Base-by-base conservation (phyloP, 345 rosid species). In the Gossypium anomalum region DNA sequence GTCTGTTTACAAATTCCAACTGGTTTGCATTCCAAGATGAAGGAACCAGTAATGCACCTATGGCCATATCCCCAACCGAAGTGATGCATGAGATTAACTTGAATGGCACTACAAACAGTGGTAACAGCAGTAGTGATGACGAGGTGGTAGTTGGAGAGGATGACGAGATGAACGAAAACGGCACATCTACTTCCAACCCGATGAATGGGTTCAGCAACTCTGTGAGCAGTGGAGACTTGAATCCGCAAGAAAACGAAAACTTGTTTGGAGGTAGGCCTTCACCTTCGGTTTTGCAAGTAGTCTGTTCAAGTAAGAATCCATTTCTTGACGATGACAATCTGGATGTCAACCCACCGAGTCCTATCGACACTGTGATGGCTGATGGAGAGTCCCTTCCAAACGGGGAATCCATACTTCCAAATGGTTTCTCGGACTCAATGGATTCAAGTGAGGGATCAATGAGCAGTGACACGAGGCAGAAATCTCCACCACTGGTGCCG, bases 11-110 rank as follows among this genome's bases (percentile, higher is more conserved):
- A 77, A 91, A 91, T 77, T 91, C 99, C 75, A 82, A 95, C 82
- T 95, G 99, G 99, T 95, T 95, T 83, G 92, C 98, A 17, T 95
- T 90, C 84, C 96, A 91, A 89, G 97, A 93, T 16, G 90, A 93
- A 14, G 85, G 91, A 80, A 76, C 81, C 64, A 87, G 83, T 67
- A 76, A 77, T 75, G 86, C 87, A 73, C 84, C 89, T 71, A 75
- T 77, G 29, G 86, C 90, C 60, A 76, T 80, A 8, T 85, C 92
- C 11, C 83, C 94, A 29, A 57, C 83, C 0, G 94, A 86, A 77
- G 80, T 87, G 84, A 86, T 94, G 99, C 96, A 89, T 51, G 93
- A 89, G 38, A 82, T 91, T 60, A 91, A 91, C 84, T 87, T 92
- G 75, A 87, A 94, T 53, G 90, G 85, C 66, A 80, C 79, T 79